A percentile compares a stretch with the other conserved stretches of the same genome.
Evolutionary conservation across 1,284 basidiomycete species (phyloP).

Genomic region (Marasmius sp.): DNA sequence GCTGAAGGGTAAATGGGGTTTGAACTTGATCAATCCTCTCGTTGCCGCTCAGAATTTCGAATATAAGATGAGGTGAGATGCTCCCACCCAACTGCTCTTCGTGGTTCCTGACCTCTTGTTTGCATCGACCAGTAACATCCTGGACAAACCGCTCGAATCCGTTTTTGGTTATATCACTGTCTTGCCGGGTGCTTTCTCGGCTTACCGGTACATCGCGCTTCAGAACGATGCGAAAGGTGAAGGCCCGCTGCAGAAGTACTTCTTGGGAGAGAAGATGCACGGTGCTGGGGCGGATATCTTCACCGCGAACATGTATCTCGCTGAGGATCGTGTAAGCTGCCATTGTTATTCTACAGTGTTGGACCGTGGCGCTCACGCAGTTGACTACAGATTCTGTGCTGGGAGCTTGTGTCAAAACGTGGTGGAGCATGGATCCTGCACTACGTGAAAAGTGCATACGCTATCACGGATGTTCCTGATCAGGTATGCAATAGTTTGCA

Average conservation of each 20-base stretch:
- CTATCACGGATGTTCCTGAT: constrained; percentile 90
- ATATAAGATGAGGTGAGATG: constrained; percentile 72
- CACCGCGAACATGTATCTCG: constrained; percentile 95
- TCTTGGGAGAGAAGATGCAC: constrained; percentile 92
- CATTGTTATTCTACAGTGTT: background rate
- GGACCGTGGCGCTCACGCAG: too few species aligned
- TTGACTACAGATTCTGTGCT: constrained; percentile 72
- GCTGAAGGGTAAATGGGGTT: constrained; percentile 81
- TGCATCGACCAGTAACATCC: constrained; percentile 53
- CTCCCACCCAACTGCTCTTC: background rate
- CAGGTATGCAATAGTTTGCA: constrained; percentile 44
- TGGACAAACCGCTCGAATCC: constrained; percentile 86
- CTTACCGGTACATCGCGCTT: constrained; percentile 67
- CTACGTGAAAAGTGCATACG: constrained; percentile 92
- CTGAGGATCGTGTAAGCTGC: constrained; percentile 75
- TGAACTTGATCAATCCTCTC: constrained; percentile 80
- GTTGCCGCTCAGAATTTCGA: constrained; percentile 94
- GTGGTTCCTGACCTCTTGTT: background rate
- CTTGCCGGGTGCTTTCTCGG: constrained; percentile 91
- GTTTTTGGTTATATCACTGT: constrained; percentile 94
- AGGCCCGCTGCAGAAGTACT: constrained; percentile 92
- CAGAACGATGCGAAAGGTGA: constrained; percentile 84
- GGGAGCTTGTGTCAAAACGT: constrained; percentile 91
- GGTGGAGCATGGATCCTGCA: constrained; percentile 87
- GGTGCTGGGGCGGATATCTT: constrained; percentile 88